These are phyloP conservation scores for Tolypocladium tropicale DNA, from an alignment of 2,329 filamentous ascomycete species.

Conservation along the genomic window DNA sequence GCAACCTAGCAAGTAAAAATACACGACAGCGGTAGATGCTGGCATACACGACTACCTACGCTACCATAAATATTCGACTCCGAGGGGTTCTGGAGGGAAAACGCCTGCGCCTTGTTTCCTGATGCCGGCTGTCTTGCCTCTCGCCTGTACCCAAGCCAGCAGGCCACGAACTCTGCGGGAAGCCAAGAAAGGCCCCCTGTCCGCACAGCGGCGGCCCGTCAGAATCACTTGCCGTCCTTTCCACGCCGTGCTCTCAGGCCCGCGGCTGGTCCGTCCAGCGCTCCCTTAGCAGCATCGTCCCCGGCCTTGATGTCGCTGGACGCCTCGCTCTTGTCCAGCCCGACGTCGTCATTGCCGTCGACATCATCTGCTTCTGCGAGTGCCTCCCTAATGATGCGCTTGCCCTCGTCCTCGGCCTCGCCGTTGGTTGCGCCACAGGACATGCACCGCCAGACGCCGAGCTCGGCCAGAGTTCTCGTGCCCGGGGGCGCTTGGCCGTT, in stretches of 20 bases:
- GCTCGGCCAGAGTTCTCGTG: slow-evolving; percentile 61
- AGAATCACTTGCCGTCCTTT: background rate
- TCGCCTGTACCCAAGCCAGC: background rate
- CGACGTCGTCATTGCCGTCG: slow-evolving; percentile 7
- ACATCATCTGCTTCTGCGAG: slow-evolving; percentile 16
- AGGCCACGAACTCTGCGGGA: background rate
- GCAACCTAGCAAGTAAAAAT: too few relatives aligned
- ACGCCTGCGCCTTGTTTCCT: background rate
- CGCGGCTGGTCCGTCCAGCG: background rate
- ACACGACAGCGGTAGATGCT: too few relatives aligned
- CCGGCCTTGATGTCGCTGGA: background rate
- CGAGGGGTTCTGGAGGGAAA: background rate
- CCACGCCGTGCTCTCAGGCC: background rate
- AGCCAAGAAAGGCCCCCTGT: too few relatives aligned
- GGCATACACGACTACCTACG: too few relatives aligned
- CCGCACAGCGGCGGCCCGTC: background rate
- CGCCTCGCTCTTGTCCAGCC: slow-evolving; percentile 6
- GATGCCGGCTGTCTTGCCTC: background rate
- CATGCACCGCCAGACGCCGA: slow-evolving; percentile 83
- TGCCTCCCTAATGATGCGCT: slow-evolving; percentile 61
- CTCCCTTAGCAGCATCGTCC: background rate
- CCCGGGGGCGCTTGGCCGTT: slow-evolving; percentile 95
- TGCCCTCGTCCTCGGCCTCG: slow-evolving; percentile 65
- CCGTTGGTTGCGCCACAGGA: slow-evolving; percentile 78
- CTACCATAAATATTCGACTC: too few relatives aligned